Evolutionary conservation across 768 basidiomycete species (phyloP).

Genomic region (Tricholomella constricta): DNA sequence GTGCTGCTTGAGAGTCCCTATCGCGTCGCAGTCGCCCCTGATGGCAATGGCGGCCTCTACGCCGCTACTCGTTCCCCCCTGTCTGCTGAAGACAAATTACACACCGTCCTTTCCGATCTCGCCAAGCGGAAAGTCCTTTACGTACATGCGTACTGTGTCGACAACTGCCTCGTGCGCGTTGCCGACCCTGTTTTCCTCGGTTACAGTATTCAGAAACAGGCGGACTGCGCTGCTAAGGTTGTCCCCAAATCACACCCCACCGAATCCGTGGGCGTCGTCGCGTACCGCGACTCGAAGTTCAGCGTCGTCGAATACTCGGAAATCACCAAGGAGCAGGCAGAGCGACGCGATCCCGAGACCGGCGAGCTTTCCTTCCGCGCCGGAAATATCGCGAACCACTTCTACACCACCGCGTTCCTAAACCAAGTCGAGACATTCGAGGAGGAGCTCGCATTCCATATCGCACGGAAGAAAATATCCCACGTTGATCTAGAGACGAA

Average conservation of each 20-base stretch:
- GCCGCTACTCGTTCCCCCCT: constrained; percentile 86
- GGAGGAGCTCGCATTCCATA: constrained; percentile 91
- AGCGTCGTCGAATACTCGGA: constrained; percentile 98
- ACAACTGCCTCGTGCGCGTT: constrained; percentile 97
- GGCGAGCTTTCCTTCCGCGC: constrained; percentile 90
- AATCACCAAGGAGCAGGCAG: constrained; percentile 85
- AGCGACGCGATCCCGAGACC: constrained; percentile 63
- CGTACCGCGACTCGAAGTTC: constrained; percentile 77
- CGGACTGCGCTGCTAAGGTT: constrained; percentile 94
- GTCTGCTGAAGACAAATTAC: constrained; percentile 54
- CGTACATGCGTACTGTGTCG: constrained; percentile 95
- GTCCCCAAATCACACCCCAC: constrained; percentile 85
- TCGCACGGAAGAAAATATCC: constrained; percentile 97
- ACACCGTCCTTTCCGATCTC: constrained; percentile 85
- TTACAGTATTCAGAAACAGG: constrained; percentile 85
- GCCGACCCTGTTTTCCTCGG: constrained; percentile 98
- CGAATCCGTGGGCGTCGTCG: constrained; percentile 96
- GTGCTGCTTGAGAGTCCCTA: constrained; percentile 81
- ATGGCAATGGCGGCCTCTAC: constrained; percentile 97
- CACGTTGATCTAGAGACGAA: constrained; percentile 74
- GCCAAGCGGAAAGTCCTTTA: constrained; percentile 75
- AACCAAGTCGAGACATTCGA: constrained; percentile 80
- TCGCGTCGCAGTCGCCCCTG: constrained; percentile 91
- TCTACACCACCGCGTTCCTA: constrained; percentile 89
- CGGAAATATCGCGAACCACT: constrained; percentile 97